Evolutionary conservation across 768 basidiomycete genomes (phyloP), one percentile per base, ranked within the genome.

Genomic region (Amanita subjunquillea): DNA sequence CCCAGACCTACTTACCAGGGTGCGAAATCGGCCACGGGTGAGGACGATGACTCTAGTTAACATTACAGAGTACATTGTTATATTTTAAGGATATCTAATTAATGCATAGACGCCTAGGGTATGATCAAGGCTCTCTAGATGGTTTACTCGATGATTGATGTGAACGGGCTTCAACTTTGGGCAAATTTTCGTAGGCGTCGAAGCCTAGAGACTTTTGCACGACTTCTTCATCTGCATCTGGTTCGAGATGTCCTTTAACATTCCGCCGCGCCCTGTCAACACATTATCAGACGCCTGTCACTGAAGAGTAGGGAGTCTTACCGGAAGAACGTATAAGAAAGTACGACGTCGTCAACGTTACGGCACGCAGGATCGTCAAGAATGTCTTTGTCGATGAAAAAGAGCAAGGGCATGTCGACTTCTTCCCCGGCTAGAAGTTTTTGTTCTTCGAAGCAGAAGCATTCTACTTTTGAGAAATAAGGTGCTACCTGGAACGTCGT

Each of bases 381-480:
- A 51, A 96, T 84, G 64, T 98, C 96, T 58, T 91, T 89, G 73
- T 99, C 96, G 59, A 99, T 95, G 74, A 99, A 99, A 72, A 99
- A 99, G 52, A 99, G 78, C 17, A 99, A 76, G 2, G 96, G 96
- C 79, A 99, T 91, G 67, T 99, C 96, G 32, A 99, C 88, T 68
- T 97, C 93, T 70, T 99, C 96, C 27, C 87, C 85, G 0, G 94
- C 93, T 23, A 96, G 73, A 8, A 99, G 79, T 60, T 85, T 88
- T 68, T 99, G 96, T 65, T 99, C 96, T 66, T 99, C 96, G 59
- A 99, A 99, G 68, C 96, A 99, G 73, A 99, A 99, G 59, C 96
- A 99, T 67, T 99, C 96, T 10, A 99, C 92, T 71, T 99, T 99
- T 48, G 94, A 92, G 63, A 99, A 99, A 67, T 98, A 98, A 0